Conservation (phyloP, 768 basidiomycete genomes). For the Chlorophyllum brunneum region DNA sequence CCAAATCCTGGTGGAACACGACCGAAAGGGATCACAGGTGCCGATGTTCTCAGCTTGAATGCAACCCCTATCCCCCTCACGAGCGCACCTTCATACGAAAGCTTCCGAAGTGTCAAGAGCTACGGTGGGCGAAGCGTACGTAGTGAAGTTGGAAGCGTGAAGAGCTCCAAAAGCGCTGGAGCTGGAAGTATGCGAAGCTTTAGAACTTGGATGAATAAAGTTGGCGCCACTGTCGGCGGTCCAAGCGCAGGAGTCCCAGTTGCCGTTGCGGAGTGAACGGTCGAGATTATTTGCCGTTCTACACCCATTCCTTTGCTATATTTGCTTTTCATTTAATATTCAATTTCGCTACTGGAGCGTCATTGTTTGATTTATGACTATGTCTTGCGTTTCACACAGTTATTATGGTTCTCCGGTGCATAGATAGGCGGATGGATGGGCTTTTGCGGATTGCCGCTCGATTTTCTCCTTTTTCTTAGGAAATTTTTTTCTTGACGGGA, state of each 20-base stretch:
- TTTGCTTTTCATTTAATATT: background rate
- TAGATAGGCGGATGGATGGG: background rate
- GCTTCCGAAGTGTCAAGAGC: slow-evolving; percentile 39
- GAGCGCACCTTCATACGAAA: slow-evolving; percentile 41
- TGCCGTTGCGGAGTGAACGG: slow-evolving; percentile 12
- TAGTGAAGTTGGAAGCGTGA: slow-evolving; percentile 36
- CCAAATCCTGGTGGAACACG: slow-evolving; percentile 7
- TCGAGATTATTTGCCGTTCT: background rate
- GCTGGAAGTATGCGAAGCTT: slow-evolving; percentile 30
- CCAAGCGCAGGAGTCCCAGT: background rate
- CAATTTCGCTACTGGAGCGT: too few relatives aligned
- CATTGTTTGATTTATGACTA: slow-evolving; percentile 15
- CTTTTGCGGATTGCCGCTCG: too few relatives aligned
- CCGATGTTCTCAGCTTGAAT: background rate
- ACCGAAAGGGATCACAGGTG: slow-evolving; percentile 8
- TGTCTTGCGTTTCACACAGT: background rate
- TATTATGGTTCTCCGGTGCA: too few relatives aligned
- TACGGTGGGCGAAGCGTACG: slow-evolving; percentile 38
- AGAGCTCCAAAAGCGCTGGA: slow-evolving; percentile 28
- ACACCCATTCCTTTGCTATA: background rate
- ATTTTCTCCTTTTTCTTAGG: too few relatives aligned
- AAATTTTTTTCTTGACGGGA: too few relatives aligned
- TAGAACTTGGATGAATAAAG: slow-evolving; percentile 36
- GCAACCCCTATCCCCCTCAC: slow-evolving; percentile 4
- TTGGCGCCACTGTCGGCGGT: slow-evolving; percentile 16